Base-by-base conservation (phyloP, 208 protist species). In the Spongospora subterranea region DNA sequence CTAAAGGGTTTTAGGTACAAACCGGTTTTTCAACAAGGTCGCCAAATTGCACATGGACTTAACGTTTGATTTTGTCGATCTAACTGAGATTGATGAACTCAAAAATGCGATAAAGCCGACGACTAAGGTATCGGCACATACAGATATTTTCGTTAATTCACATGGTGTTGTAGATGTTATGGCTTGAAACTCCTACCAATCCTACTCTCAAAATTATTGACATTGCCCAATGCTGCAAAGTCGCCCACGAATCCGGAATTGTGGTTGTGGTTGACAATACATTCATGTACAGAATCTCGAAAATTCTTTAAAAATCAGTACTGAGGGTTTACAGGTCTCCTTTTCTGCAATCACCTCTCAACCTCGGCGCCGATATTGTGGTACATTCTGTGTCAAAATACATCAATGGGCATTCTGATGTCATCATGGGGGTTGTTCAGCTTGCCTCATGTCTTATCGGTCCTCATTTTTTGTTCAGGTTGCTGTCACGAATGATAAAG, bases 181-280 rank as follows among this genome's bases (percentile, higher is more conserved):
- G 53, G 65, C 40, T 94, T 38, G 93, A 94, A 91, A 94, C 92
- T 65, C 91, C 91, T 39, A 88, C 92, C 20, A 94, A 94, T 71
- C 93, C 93, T 71, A 94, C 92, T 24, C 39, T 93, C 0, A 94
- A 94, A 53, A 46, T 94, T n/a, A 88, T 92, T 24, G 92, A 93
- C 45, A 92, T 94, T 76, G 92, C 77, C 60, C 0, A 65, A 0
- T 32, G 38, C 46, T 46, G 41, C 6, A 46, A 89, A 29, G 53
- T 54, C 41, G 91, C 93, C 13, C 46, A 93, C 0, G 0, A 11
- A 0, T 0, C 71, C 35, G 40, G 43, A 0, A 35, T 93, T 0
- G 29, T 91, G 0, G 45, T 94, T 45, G 65, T 91, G n/a, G 92
- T 93, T 41, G 92, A 93, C 65, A 90, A 90, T 45, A 93, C 92